Evolutionary conservation across 176 grass and related monocot genomes (phyloP).

Genomic region (Otatea glauca): DNA sequence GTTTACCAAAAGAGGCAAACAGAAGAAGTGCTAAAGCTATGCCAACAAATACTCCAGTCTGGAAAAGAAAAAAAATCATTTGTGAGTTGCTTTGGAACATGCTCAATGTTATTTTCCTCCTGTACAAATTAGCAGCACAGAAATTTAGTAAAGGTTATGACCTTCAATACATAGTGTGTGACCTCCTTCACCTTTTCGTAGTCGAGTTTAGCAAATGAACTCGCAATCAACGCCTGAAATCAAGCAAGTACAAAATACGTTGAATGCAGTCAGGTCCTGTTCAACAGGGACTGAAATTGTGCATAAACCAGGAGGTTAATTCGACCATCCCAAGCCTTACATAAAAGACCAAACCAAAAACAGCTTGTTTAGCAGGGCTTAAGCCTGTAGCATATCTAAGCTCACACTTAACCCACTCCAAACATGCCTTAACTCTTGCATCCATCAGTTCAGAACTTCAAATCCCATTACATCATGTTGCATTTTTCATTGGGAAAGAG

Average conservation of each 20-base stretch:
- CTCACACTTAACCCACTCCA: constrained; percentile 3
- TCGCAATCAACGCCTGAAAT: constrained; percentile 69
- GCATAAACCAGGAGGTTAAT: not conserved
- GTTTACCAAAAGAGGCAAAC: constrained; percentile 63
- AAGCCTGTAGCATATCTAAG: not conserved
- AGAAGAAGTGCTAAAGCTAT: constrained; percentile 63
- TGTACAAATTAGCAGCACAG: constrained; percentile 26
- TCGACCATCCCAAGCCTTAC: not conserved
- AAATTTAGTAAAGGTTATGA: constrained; percentile 29
- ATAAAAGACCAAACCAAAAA: constrained; percentile 1
- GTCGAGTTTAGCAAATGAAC: constrained; percentile 67
- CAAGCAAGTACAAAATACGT: constrained; percentile 20
- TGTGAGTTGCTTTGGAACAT: constrained; percentile 32
- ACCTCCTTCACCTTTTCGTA: constrained; percentile 68
- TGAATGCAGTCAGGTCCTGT: not conserved
- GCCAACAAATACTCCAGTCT: constrained; percentile 66
- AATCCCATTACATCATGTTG: not conserved
- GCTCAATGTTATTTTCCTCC: constrained; percentile 15
- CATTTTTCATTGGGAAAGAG: constrained; percentile 19
- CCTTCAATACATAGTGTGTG: constrained; percentile 61
- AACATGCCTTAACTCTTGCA: not conserved
- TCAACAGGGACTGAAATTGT: not conserved
- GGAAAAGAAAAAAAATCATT: constrained; percentile 42
- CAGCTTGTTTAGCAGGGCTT: not conserved
- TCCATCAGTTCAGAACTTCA: constrained; percentile 3